Evolutionary conservation across 257 asterid genomes (phyloP), one percentile per base, ranked within the genome.

Genomic region (Thymus quinquecostatus): DNA sequence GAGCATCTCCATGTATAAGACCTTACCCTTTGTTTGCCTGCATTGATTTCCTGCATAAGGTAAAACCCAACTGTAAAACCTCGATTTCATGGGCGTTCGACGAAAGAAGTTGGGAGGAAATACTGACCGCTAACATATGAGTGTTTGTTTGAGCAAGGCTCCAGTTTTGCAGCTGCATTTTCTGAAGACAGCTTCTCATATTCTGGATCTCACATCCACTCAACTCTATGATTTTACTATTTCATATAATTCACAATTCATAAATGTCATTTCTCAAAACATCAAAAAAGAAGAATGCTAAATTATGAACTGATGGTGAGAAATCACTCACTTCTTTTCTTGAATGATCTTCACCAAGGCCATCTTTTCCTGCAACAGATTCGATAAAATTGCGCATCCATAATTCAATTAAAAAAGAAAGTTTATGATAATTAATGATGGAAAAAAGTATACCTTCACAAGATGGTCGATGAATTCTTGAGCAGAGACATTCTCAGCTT

Each of bases 101-200:
- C 10, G 53, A 28, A 53, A 68, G 64, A 48, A 32, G 9, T 7
- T 57, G 30, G 51, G 45, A 64, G 50, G 51, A 29, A 56, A 48
- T 43, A 82, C 92, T 68, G 32, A 92, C 98, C 67, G 93, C 90
- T 57, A 76, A 67, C 88, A 93, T 87, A n/a, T 69, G 91, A 71
- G 88, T 84, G 68, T 93, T 93, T 38, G 92, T 79, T 75, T 87
- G 93, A 83, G 97, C 98, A 71, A 93, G 88, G 71, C 68, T 83
- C 96, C 96, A 89, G 56, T 93, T 93, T 55, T 93, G 98, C 79
- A 84, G 68, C 81, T 88, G 96, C 90, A 90, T 77, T 75, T 84
- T 93, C 83, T 93, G 93, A 67, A 90, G 82, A 77, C 80, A 82
- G 38, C 63, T 48, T 69, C 90, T 83, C 82, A 90, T 56, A 38